Evolutionary conservation across 129 eudicot species (phyloP), one percentile per base, ranked within the genome.

Genomic region (Flaveria trinervia): DNA sequence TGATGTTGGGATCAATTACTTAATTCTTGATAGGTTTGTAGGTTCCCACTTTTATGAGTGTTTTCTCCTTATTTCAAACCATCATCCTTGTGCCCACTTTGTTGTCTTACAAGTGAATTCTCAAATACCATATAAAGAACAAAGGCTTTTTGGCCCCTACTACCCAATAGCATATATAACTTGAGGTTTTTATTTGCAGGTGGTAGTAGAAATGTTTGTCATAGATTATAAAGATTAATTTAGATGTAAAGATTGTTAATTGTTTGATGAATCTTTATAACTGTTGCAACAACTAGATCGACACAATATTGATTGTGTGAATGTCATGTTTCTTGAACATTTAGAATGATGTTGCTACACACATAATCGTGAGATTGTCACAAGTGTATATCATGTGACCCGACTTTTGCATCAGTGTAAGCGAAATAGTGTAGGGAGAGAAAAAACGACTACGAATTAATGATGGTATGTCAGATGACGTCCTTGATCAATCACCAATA

Each of bases 1-100:
- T 26, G 41, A 62, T 13, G 44, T 65, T 65, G 46, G 46, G 48
- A 65, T 65, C 68, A 62, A 28, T 11, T 17, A 28, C 18, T 62
- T 28, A 16, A 65, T 65, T 65, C 22, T 65, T 65, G 9, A 65
- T 65, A 65, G 70, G 70, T 33, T 65, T 65, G 70, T 65, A 65
- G 70, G 70, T 65, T 65, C 33, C 48, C 46, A 16, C 46, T 33
- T 30, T 30, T 30, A 30, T 65, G 13, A 65, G 48, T 65, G 70
- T 65, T 33, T 65, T 65, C 70, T 16, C 20, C 68, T 15, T 65
- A 6, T 28, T 65, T 65, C 70, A 65, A 65, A 65, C 23, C 12
- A 16, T 64, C 44, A 64, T 64, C 45, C 46, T 45, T 64, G 69
- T 64, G 45, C 44, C 11, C 44, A 64, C 69, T 64, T 64, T 64